These are phyloP conservation scores for Gossypium davidsonii DNA, from an alignment of 441 rosid genomes.

Conservation along the genomic window DNA sequence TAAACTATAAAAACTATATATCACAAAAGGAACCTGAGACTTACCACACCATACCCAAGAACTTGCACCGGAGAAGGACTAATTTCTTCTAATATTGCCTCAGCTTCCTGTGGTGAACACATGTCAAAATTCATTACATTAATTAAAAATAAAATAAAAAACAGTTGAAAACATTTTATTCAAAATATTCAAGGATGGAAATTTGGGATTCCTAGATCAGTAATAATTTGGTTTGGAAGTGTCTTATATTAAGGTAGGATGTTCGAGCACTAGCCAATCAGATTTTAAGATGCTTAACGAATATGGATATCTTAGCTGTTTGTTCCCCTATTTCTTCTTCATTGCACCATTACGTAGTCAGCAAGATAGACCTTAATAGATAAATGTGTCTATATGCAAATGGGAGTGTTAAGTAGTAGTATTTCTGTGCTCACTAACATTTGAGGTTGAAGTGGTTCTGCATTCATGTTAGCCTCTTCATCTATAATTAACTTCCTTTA, in stretches of 20 bases:
- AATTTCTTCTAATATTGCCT: slow-evolving; percentile 81
- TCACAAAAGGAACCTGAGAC: slow-evolving; percentile 18
- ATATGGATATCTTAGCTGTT: neutral
- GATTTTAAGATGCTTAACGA: neutral
- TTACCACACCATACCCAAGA: slow-evolving; percentile 76
- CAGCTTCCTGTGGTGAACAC: slow-evolving; percentile 64
- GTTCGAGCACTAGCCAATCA: neutral
- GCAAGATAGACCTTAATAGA: neutral
- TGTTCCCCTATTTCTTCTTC: neutral
- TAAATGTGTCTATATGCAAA: neutral
- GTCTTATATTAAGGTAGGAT: neutral
- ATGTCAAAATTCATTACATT: slow-evolving; percentile 15
- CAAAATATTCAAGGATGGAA: neutral
- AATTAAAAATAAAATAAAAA: neutral
- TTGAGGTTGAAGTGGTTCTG: neutral
- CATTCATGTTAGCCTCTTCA: neutral
- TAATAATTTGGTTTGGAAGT: neutral
- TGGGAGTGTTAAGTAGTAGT: neutral
- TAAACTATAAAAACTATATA: neutral
- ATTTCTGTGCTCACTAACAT: neutral
- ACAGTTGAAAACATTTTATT: neutral
- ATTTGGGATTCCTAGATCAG: neutral
- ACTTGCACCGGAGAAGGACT: slow-evolving; percentile 76
- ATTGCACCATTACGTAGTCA: neutral
- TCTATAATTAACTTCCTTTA: neutral